A percentile compares a stretch with the other conserved stretches of the same genome.
phyloP scores from a whole-genome alignment of 164 flowering plant species.

The Piper longum region DNA sequence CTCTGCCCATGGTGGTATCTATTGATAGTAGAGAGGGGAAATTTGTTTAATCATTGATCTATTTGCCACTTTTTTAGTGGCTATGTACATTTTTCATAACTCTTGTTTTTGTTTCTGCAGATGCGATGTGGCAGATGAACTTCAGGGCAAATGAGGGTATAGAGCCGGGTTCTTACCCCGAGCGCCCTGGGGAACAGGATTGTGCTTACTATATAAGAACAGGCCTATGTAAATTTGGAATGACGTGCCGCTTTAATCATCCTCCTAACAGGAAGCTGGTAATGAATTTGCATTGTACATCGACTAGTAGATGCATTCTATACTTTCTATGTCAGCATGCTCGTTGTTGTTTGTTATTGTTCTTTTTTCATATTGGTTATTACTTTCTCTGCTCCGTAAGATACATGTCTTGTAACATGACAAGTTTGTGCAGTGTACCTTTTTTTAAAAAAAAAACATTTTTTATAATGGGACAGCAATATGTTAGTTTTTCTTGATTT shows the following conservation, averaged over 20 bases:
- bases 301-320: neutral
- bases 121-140: constrained; percentile 76
- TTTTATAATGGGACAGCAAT: too few species aligned
- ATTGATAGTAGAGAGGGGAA: neutral
- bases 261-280: constrained; percentile 89
- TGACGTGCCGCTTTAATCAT: constrained; percentile 86
- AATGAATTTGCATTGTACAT: constrained; percentile 12
- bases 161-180: constrained; percentile 74
- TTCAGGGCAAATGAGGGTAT: constrained; percentile 54
- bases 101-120: constrained; percentile 19
- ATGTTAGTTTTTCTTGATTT: too few species aligned
- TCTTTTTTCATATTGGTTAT: neutral
- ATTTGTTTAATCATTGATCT: neutral
- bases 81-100: neutral
- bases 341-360: neutral
- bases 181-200: constrained; percentile 85
- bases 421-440: too few species aligned
- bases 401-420: too few species aligned
- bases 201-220: constrained; percentile 90
- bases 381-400: too few species aligned
- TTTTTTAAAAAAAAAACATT: too few species aligned
- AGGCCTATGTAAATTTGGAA: constrained; percentile 87
- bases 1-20: neutral
- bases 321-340: neutral
- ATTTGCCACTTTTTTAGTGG: neutral